phyloP scores from a whole-genome alignment of 208 protist species.

The Trypanosoma conorhini region DNA sequence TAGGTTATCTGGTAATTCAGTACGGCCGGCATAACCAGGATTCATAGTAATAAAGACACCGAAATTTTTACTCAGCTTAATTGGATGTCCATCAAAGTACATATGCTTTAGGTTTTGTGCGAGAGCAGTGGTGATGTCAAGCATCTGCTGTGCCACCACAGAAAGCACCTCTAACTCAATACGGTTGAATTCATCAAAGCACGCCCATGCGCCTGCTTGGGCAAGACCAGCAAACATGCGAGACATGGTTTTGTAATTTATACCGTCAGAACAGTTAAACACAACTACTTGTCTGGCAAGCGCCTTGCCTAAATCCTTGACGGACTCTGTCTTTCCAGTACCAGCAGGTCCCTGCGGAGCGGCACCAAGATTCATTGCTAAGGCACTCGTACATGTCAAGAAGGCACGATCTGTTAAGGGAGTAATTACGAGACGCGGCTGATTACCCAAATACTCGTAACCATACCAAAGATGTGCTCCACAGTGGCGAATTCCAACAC shows the following conservation, averaged over 20 bases:
- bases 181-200: constrained; percentile 98
- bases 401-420: constrained; percentile 96
- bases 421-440: constrained; percentile 96
- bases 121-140: constrained; percentile 94
- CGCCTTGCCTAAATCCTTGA: constrained; percentile 95
- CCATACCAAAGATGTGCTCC: constrained; percentile 92
- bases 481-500: constrained; percentile 89
- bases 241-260: constrained; percentile 96
- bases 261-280: constrained; percentile 97
- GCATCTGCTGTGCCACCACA: constrained; percentile 96
- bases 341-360: constrained; percentile 95
- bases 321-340: constrained; percentile 97
- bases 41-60: constrained; percentile 99
- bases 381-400: constrained; percentile 93
- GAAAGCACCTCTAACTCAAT: constrained; percentile 97
- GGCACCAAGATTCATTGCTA: constrained; percentile 95
- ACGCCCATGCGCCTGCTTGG: constrained; percentile 95
- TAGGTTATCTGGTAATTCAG: constrained; percentile 97
- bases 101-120: constrained; percentile 76
- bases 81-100: constrained; percentile 94
- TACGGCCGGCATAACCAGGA: constrained; percentile 97
- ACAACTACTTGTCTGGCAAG: constrained; percentile 94
- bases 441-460: constrained; percentile 97
- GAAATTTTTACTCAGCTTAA: constrained; percentile 92
- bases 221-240: constrained; percentile 96